Conservation (phyloP, 768 basidiomycete genomes). For the Leucosporidium scottii region DNA sequence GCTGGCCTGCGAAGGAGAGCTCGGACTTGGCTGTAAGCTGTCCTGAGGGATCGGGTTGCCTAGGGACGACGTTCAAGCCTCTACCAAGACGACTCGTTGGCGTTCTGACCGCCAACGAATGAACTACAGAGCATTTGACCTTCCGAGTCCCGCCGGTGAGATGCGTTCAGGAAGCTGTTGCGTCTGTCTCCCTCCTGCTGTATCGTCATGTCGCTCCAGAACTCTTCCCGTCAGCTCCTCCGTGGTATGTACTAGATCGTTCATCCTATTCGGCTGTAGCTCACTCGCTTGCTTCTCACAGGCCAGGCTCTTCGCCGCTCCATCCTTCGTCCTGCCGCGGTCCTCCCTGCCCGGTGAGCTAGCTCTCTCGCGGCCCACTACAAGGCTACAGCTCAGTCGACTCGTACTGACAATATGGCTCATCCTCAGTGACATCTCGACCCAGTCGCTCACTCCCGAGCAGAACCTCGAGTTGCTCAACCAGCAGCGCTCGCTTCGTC, state of each 20-base stretch:
- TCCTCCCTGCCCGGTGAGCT: constrained; percentile 11
- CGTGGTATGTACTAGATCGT: background rate
- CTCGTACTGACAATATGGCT: background rate
- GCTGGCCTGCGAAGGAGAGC: too few species aligned
- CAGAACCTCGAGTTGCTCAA: constrained; percentile 60
- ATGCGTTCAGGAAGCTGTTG: background rate
- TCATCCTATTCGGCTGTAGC: background rate
- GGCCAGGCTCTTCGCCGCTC: constrained; percentile 6
- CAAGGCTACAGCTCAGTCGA: background rate
- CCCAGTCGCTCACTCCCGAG: constrained; percentile 37
- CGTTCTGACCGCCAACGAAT: background rate
- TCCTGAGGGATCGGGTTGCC: too few species aligned
- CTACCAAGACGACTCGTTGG: too few species aligned
- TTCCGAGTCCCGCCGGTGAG: background rate
- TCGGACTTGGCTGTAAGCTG: too few species aligned
- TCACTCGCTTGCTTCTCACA: background rate
- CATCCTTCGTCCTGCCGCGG: constrained; percentile 3
- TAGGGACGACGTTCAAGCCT: too few species aligned
- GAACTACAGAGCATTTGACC: background rate
- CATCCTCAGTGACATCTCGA: constrained; percentile 36
- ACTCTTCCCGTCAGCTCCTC: background rate
- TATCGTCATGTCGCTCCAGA: background rate
- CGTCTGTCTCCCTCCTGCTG: background rate
- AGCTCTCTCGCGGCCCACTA: background rate
- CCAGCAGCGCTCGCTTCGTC: constrained; percentile 77